Conservation (phyloP, 352 stramenopile species). For the Elongisporangium anandrum region DNA sequence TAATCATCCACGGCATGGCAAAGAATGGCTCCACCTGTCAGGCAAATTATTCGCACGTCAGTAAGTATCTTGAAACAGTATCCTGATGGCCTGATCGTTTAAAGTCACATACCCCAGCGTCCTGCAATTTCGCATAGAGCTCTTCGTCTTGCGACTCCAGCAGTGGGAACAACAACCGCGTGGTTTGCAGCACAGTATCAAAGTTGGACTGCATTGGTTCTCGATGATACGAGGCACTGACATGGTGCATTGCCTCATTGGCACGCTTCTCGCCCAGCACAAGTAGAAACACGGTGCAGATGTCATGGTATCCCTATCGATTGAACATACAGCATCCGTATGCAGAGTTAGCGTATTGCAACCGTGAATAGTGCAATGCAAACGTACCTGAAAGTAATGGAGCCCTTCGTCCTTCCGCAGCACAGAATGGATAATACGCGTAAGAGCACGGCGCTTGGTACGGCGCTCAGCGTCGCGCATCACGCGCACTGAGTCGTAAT, state of each 20-base stretch:
- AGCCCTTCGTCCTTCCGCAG: conserved; percentile 42
- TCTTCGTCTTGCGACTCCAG: conserved; percentile 55
- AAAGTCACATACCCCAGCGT: conserved; percentile 51
- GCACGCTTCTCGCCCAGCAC: conserved; percentile 71
- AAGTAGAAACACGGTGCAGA: conserved; percentile 82
- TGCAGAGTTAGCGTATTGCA: conserved; percentile 2
- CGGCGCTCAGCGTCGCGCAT: conserved; percentile 65
- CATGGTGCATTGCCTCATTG: conserved; percentile 55
- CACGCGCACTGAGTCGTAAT: conserved; percentile 61
- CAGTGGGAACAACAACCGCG: conserved; percentile 63
- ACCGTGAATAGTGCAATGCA: background rate
- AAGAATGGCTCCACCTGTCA: conserved; percentile 92
- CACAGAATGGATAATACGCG: conserved; percentile 52
- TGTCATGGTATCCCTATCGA: conserved; percentile 90
- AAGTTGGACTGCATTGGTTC: conserved; percentile 88
- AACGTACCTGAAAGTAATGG: conserved; percentile 72
- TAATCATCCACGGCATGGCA: conserved; percentile 92
- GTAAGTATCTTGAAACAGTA: too few relatives aligned
- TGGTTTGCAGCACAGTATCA: conserved; percentile 63
- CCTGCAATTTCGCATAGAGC: conserved; percentile 60
- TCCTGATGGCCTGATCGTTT: too few relatives aligned
- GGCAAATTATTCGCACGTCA: conserved; percentile 12
- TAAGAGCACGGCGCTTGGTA: conserved; percentile 53
- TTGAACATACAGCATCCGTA: too few relatives aligned
- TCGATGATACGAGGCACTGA: conserved; percentile 87